Percentiles rank a stretch among this genome's conserved stretches.
Evolutionary conservation across 2,329 filamentous ascomycete species (phyloP).

Genomic region (Pseudocercospora crystallina): DNA sequence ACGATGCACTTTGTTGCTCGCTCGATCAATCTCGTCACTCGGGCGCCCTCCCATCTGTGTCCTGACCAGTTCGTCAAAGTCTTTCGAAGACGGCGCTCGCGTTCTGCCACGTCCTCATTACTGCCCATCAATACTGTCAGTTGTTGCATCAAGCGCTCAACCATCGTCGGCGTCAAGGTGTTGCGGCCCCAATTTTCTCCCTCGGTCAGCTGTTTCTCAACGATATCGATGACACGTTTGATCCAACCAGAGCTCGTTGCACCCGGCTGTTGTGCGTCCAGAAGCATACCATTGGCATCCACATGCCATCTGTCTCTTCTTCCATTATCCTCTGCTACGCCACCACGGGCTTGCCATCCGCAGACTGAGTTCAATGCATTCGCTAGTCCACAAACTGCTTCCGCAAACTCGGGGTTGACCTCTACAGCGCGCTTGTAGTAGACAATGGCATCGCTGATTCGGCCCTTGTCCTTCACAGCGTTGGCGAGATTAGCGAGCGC

Average conservation of each 20-base stretch:
- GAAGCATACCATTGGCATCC: conserved; percentile 75
- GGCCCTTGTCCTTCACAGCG: conserved; percentile 93
- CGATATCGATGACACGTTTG: conserved; percentile 85
- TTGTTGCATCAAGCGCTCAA: conserved; percentile 47
- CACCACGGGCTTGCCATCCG: conserved; percentile 87
- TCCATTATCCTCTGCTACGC: conserved; percentile 71
- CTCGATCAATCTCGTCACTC: conserved; percentile 79
- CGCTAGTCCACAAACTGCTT: conserved; percentile 92
- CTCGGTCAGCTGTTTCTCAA: conserved; percentile 81
- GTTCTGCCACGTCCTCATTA: conserved; percentile 35
- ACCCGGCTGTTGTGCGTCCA: conserved; percentile 65
- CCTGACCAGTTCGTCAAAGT: conserved; percentile 61
- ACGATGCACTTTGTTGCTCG: conserved; percentile 74
- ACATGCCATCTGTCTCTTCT: conserved; percentile 91
- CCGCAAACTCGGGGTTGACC: conserved; percentile 93
- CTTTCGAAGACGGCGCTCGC: conserved; percentile 38
- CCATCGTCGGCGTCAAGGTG: conserved; percentile 51
- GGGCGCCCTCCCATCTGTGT: conserved; percentile 82
- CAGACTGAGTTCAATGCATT: conserved; percentile 97
- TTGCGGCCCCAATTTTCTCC: conserved; percentile 83
- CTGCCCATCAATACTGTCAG: conserved; percentile 41
- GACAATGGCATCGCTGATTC: conserved; percentile 83
- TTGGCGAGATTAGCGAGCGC: conserved; percentile 95
- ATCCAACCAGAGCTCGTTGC: conserved; percentile 74
- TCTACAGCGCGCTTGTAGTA: conserved; percentile 90